Conservation (phyloP, 2,329 filamentous ascomycete genomes). For the Colletotrichum destructivum region DNA sequence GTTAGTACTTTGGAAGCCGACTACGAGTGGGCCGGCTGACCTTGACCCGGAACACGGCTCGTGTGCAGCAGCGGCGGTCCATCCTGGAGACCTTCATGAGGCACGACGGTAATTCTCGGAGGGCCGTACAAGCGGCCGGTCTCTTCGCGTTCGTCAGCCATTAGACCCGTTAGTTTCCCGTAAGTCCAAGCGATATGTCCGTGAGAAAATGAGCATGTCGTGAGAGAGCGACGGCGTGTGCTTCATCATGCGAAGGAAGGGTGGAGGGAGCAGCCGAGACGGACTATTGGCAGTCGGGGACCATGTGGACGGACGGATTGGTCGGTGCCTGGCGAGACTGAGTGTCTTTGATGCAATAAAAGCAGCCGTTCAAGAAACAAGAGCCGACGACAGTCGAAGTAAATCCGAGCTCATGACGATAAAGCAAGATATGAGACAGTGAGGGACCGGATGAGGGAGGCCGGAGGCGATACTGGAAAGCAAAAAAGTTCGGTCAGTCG, state of each 20-base stretch:
- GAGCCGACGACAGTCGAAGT: constrained; percentile 27
- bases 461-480: not conserved
- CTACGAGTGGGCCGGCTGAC: constrained; percentile 15
- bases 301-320: constrained; percentile 22
- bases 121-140: constrained; percentile 42
- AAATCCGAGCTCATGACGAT: constrained; percentile 28
- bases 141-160: constrained; percentile 42
- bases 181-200: constrained; percentile 33
- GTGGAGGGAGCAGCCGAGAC: not conserved
- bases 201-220: constrained; percentile 39
- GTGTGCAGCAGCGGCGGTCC: constrained; percentile 39
- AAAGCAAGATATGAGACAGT: constrained; percentile 27
- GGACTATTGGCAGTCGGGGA: constrained; percentile 10
- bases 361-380: constrained; percentile 22
- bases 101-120: constrained; percentile 41
- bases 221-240: constrained; percentile 30
- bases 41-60: constrained; percentile 36
- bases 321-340: not conserved
- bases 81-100: constrained; percentile 35
- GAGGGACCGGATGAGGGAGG: constrained; percentile 8
- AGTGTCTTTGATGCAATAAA: not conserved
- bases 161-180: constrained; percentile 35
- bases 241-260: constrained; percentile 38
- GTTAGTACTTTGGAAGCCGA: constrained; percentile 8
- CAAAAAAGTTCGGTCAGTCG: constrained; percentile 36